Base-by-base conservation (phyloP, 495 filamentous ascomycete genomes). In the Neurospora sp. region DNA sequence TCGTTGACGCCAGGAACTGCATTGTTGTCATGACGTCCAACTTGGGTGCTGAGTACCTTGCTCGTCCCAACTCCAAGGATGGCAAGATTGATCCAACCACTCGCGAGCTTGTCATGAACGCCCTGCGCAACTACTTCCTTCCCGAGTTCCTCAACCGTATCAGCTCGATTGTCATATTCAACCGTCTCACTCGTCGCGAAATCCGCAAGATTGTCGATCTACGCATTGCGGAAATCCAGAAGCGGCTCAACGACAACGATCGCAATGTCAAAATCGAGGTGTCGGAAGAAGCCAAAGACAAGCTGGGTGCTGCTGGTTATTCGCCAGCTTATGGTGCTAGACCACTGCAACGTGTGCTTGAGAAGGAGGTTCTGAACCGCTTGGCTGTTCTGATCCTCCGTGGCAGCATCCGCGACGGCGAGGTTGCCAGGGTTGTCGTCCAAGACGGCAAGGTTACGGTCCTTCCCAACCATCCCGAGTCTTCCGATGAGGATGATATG, bases 21-120 rank as follows among this genome's bases (percentile, higher is more conserved):
- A 98, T 99, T 76, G 95, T 99, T 59, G 95, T 99, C 83, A 96
- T 99, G 93, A 99, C 96, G 37, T 97, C 93, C 78, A 99, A 99
- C 83, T 82, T 99, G 21, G 96, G 96, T 71, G 96, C 96, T 59
- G 95, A 98, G 79, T 96, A 89, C 83, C 92, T 99, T n/a, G 84
- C 93, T 72, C 91, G 93, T 5, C 89, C 91, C 21, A 90, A 88
- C 66, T 87, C 87, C 70, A 87, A 88, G 54, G 93, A 97, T 77
- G 96, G 96, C 73, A 89, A 84, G 78, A 97, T 99, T 76, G 96
- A 98, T 71, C 89, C 91, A 3, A 92, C 93, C 15, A 97, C 94
- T 4, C 88, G 87, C 45, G 93, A 97, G 76, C 84, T 97, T 75
- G 95, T 99, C 74, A 93, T 94, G 92, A 89, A 87, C 69, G 89